Evolutionary conservation across 2,329 filamentous ascomycete species (phyloP), one percentile per base, ranked within the genome.

Genomic region (Xylaria sp.): DNA sequence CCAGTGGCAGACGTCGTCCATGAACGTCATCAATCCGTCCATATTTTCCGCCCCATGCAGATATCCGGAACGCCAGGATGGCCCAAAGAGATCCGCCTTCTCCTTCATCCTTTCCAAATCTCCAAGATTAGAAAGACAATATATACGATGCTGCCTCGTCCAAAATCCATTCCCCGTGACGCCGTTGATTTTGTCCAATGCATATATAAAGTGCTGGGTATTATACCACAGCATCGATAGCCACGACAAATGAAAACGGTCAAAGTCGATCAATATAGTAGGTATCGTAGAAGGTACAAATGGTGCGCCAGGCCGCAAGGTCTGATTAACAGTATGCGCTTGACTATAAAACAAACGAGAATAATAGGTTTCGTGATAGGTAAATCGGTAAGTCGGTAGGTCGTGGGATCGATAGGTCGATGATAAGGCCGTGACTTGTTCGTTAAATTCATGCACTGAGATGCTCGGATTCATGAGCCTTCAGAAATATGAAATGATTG

Each of bases 1-100:
- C 53, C 46, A 58, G 53, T 59, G 56, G 63, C 38, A 66, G 66
- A 66, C 54, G 54, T 68, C 62, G 60, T 60, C 68, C 68, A 58
- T 70, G 33, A 68, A 59, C 65, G 49, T 65, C 65, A 15, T 68
- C 65, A 65, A 49, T 56, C 40, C 33, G 42, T 58, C 44, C 71
- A 66, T 70, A 67, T 72, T 72, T 59, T 70, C 68, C 70, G 67
- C 57, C 73, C 70, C n/a, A 76, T 75, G 74, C 74, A 75, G 57
- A 66, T 71, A 73, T 69, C 74, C 74, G 66, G 66, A 76, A 76
- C 74, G 74, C 74, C 74, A 44, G 69, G 67, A 71, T 44, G 65
- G 58, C 36, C 28, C 36, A 23, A 71, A 72, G 71, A 73, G 67
- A 64, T 64, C 71, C 67, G 38, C 66, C 62, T 66, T 71, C 74